Evolutionary conservation across 305 asterid genomes (phyloP).

Genomic region (Ruellia speciosa): DNA sequence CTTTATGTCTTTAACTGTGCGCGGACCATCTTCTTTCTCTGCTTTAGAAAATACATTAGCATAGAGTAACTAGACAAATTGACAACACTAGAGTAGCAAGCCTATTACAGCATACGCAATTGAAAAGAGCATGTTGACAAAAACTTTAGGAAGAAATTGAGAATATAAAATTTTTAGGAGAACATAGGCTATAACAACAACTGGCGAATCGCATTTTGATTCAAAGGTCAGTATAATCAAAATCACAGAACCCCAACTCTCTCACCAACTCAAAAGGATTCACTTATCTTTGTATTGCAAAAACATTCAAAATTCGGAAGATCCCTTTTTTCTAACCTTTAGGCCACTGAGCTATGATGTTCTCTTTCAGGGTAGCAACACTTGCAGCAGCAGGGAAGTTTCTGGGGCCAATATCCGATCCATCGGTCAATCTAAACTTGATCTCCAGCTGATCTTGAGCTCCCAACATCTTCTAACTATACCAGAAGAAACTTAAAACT

Average conservation of each 20-base stretch:
- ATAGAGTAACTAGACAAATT: background rate
- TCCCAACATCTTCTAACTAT: slow-evolving; percentile 33
- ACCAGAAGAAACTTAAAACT: slow-evolving; percentile 18
- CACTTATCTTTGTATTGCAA: no score
- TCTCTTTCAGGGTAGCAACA: slow-evolving; percentile 53
- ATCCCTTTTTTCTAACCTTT: slow-evolving; percentile 49
- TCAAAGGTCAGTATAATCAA: no score
- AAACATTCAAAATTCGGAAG: slow-evolving; percentile 3
- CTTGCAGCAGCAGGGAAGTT: slow-evolving; percentile 41
- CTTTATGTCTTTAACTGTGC: slow-evolving; percentile 69
- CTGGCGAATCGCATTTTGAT: no score
- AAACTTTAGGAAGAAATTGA: no score
- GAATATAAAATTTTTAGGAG: no score
- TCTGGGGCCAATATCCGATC: slow-evolving; percentile 66
- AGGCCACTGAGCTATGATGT: slow-evolving; percentile 62
- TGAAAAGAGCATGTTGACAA: no score
- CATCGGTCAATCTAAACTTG: slow-evolving; percentile 61
- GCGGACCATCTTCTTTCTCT: slow-evolving; percentile 72
- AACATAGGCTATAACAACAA: no score
- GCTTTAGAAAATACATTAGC: slow-evolving; percentile 16
- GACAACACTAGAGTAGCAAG: no score
- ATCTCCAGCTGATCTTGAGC: slow-evolving; percentile 52
- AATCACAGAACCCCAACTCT: no score
- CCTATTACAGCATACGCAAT: no score
- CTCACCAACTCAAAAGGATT: no score